A percentile compares a stretch with the other conserved stretches of the same genome.
Evolutionary conservation across 228 moss, liverwort and hornwort genomes (phyloP).

Genomic region (Sphagnum fallax): DNA sequence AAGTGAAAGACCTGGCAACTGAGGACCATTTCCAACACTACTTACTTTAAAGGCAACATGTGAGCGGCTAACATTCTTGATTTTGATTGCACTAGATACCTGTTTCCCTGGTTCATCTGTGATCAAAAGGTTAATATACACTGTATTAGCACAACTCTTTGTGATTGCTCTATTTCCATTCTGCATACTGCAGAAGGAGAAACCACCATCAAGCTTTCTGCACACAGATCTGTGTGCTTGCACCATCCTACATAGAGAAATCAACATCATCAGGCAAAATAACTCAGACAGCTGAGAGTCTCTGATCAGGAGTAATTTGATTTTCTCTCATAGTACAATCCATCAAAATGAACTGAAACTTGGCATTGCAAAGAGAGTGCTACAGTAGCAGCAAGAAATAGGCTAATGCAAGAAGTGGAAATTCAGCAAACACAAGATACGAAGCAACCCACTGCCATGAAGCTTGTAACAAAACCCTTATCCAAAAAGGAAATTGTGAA

Average conservation of each 20-base stretch:
- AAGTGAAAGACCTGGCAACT: background rate
- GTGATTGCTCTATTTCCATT: no score
- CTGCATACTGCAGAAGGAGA: background rate
- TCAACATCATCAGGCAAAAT: no score
- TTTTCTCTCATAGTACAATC: no score
- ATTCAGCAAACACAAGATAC: no score
- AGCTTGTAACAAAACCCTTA: no score
- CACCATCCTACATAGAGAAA: background rate
- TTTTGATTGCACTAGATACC: slow-evolving; percentile 52
- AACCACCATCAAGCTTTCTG: no score
- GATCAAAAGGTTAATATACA: background rate
- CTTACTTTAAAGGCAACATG: slow-evolving; percentile 60
- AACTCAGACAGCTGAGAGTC: no score
- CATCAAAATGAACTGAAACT: background rate
- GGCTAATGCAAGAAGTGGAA: background rate
- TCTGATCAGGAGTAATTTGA: no score
- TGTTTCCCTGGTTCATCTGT: slow-evolving; percentile 60
- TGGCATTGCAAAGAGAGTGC: background rate
- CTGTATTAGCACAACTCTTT: no score
- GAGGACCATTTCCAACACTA: no score
- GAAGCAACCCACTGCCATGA: no score
- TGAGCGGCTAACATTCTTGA: slow-evolving; percentile 50
- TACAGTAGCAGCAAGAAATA: background rate
- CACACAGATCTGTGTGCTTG: background rate
- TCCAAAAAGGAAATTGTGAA: no score